Percentiles rank a stretch among this genome's conserved stretches.
Evolutionary conservation across 768 basidiomycete genomes (phyloP).

Genomic region (Lepiota brunneoincarnata): DNA sequence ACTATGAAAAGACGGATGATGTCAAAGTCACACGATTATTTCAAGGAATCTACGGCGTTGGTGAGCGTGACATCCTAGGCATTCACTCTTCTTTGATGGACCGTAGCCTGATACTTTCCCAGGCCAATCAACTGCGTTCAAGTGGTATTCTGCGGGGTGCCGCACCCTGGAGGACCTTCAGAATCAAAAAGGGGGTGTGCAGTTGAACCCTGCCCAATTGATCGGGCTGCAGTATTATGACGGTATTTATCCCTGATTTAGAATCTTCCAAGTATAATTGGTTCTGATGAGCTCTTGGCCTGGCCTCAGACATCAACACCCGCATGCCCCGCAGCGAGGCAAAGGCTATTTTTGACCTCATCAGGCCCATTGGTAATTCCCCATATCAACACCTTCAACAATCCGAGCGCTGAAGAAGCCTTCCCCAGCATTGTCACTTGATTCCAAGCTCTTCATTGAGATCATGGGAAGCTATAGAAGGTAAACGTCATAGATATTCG

Average conservation of each 20-base stretch:
- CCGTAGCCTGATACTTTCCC: background rate
- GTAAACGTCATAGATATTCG: conserved; percentile 27
- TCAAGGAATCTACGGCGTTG: conserved; percentile 85
- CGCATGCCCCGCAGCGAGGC: conserved; percentile 88
- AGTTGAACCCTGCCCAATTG: conserved; percentile 54
- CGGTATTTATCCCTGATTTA: conserved; percentile 37
- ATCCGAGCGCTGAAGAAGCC: background rate
- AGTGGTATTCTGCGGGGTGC: conserved; percentile 77
- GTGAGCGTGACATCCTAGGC: conserved; percentile 36
- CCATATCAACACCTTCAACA: background rate
- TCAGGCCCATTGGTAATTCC: conserved; percentile 64
- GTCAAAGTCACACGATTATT: conserved; percentile 56
- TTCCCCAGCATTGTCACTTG: conserved; percentile 61
- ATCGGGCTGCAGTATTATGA: conserved; percentile 72
- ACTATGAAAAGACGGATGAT: conserved; percentile 65
- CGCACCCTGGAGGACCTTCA: conserved; percentile 75
- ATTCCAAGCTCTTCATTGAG: conserved; percentile 68
- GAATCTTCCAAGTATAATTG: conserved; percentile 1
- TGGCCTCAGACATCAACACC: conserved; percentile 64
- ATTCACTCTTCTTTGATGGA: background rate
- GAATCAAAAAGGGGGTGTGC: conserved; percentile 57
- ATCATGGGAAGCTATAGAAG: conserved; percentile 93
- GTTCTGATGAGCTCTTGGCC: background rate
- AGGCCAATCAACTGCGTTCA: conserved; percentile 65
- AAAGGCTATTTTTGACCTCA: conserved; percentile 63